A percentile compares a stretch with the other conserved stretches of the same genome.
Conservation (phyloP, 2,329 filamentous ascomycete species). For the Apiospora pterosperma region DNA sequence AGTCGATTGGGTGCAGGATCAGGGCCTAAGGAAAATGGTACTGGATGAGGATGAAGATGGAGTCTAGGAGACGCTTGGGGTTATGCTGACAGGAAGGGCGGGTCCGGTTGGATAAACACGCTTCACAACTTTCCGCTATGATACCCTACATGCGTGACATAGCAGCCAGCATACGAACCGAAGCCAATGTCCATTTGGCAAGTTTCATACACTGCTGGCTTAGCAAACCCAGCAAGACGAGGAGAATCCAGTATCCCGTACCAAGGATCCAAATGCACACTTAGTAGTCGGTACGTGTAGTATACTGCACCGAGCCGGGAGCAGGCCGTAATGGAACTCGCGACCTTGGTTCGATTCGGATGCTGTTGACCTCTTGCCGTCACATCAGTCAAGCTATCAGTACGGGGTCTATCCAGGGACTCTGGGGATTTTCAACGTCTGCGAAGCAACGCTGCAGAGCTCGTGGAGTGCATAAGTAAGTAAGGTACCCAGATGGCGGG, state of each 20-base stretch:
- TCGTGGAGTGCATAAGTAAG: not conserved
- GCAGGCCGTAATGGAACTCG: not conserved
- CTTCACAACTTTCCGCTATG: not conserved
- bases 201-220: not conserved
- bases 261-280: not conserved
- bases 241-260: not conserved
- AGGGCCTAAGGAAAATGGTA: slow-evolving; percentile 65
- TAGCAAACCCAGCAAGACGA: not conserved
- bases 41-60: slow-evolving; percentile 47
- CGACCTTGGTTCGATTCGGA: not conserved
- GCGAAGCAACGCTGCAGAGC: not conserved
- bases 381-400: not conserved
- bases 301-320: not conserved
- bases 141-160: not conserved
- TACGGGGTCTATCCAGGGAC: not conserved
- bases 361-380: not conserved
- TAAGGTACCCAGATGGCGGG: not conserved
- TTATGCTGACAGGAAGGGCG: not conserved
- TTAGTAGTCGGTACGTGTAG: no score
- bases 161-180: not conserved
- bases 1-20: slow-evolving; percentile 74
- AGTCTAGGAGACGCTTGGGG: no score
- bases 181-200: not conserved
- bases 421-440: not conserved
- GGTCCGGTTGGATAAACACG: not conserved